Base-by-base conservation (phyloP, 805 yeast species). In the Candida maltosa region DNA sequence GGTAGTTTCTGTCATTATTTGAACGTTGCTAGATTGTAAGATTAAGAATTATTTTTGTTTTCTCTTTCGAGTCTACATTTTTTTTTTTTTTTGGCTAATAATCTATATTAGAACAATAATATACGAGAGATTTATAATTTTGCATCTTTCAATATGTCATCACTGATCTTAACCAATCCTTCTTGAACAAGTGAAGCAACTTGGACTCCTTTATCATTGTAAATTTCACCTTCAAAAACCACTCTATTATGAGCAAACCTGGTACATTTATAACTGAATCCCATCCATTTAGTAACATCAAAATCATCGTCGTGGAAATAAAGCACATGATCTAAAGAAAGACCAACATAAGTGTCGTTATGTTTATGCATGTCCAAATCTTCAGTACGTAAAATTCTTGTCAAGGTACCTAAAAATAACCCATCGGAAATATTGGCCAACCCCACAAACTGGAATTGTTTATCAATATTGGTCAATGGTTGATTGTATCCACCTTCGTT, bases 151-250 rank as follows among this genome's bases (percentile, higher is more conserved):
- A 36, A 46, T 20, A 36, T 28, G 16, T 45, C 43, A 29, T 55
- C n/a, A 12, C 12, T 54, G 33, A 62, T 38, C 48, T 47, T 33
- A 49, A 74, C 38, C 42, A 79, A 58, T 0, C 87, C 87, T 53
- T 83, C 88, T 54, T 84, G 91, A 6, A 78, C 54, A 1, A 79
- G 66, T 0, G 80, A 70, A 2, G 85, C 84, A 3, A 77, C 69
- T 38, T 80, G 70, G 20, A 65, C 62, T 2, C 76, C 77, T 15
- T 69, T 64, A 5, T 51, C 45, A 31, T 69, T 61, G 54, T 61
- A 83, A 51, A 80, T 65, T 41, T 80, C 81, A 12, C 78, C 85
- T 41, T 68, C 70, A 48, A 82, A 56, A 29, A 82, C 53, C 9
- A 76, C 73, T 39, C 84, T 65, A 38, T 74, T 73, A 43, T 71